These are phyloP conservation scores for Bruguiera gymnorhiza DNA, from an alignment of 345 rosid genomes.

Conservation along the genomic window DNA sequence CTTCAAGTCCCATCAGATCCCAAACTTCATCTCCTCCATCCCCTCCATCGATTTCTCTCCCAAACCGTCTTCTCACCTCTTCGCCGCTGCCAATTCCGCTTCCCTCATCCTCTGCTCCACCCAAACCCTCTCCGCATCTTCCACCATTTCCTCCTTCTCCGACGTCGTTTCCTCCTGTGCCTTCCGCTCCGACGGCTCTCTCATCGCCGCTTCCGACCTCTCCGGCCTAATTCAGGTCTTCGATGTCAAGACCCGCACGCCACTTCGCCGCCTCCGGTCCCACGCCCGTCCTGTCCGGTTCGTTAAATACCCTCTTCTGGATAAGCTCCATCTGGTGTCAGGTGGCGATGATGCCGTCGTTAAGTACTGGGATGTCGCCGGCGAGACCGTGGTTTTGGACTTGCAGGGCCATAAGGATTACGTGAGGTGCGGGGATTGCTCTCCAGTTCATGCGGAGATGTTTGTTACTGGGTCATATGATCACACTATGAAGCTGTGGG, in stretches of 20 bases:
- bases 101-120: conserved; percentile 63
- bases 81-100: conserved; percentile 76
- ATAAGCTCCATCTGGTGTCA: conserved; percentile 83
- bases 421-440: conserved; percentile 84
- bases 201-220: conserved; percentile 80
- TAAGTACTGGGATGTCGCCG: conserved; percentile 93
- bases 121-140: conserved; percentile 36
- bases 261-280: conserved; percentile 79
- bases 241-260: conserved; percentile 61
- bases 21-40: conserved; percentile 50
- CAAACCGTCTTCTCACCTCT: conserved; percentile 35
- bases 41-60: conserved; percentile 74
- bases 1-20: conserved; percentile 59
- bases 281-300: conserved; percentile 76
- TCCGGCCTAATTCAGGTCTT: conserved; percentile 74
- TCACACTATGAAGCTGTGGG: conserved; percentile 90
- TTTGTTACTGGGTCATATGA: conserved; percentile 91
- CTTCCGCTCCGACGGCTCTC: conserved; percentile 82
- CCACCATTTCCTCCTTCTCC: conserved; percentile 54
- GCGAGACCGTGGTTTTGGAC: conserved; percentile 51
- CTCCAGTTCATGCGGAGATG: conserved; percentile 59
- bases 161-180: conserved; percentile 79
- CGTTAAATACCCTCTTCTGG: conserved; percentile 67
- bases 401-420: conserved; percentile 83
- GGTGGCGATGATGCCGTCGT: conserved; percentile 92